Evolutionary conservation across 306 rosid species (phyloP), one percentile per base, ranked within the genome.

Genomic region (Parietaria judaica): DNA sequence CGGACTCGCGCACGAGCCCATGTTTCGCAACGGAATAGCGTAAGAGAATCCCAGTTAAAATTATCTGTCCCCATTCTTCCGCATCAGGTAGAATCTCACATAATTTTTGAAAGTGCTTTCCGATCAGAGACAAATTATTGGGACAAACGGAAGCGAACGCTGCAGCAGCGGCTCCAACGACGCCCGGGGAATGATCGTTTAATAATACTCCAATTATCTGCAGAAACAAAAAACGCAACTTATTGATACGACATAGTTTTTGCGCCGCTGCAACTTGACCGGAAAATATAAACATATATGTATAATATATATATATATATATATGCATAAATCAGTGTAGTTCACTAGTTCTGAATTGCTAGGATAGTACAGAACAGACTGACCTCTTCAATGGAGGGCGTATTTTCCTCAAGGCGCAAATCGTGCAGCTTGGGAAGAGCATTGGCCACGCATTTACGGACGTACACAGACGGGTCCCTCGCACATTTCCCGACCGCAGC

Each of bases 161-260:
- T 72, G 97, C 88, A 49, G 97, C 94, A 45, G 99, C 99, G 58
- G 97, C 97, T 66, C 99, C 99, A 79, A 94, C 84, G 16, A 94
- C 97, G 68, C 83, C 79, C 4, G 97, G 95, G 68, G 97, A 88
- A 71, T 74, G 74, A 67, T 94, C 96, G 68, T 80, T 84, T 54
- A 94, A 74, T 73, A 94, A 72, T 53, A 81, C 74, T 61, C 84
- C 88, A 65, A 94, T 79, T 72, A 84, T 70, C 99, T 88, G 94
- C 84, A 79, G 56, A 9, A 8, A 13, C 8, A 37, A 36, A 23
- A 23, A 23, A 23, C 31, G 31, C 31, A 23, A 23, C 31, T 23
- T 23, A 23, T 23, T 23, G 31, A 23, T 23, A 23, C 31, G 31
- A 23, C 31, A 23, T 23, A 23, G 31, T 23, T 23, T 23, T 23